These are phyloP conservation scores for Nicotiana benthamiana DNA, from an alignment of 257 asterid species.

Conservation along the genomic window DNA sequence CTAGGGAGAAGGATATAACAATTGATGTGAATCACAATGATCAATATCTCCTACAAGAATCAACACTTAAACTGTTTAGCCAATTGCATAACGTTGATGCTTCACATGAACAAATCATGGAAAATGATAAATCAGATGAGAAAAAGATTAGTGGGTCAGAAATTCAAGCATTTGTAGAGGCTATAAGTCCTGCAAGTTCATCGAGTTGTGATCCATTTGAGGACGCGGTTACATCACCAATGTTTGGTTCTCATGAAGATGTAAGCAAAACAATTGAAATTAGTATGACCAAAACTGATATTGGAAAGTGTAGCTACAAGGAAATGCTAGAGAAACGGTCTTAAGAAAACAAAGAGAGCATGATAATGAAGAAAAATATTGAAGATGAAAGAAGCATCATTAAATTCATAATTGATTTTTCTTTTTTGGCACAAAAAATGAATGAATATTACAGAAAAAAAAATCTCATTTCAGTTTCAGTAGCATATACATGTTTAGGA, in stretches of 20 bases:
- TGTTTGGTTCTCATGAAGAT: conserved; percentile 14
- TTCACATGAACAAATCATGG: neutral
- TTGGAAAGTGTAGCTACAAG: conserved; percentile 35
- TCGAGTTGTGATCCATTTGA: conserved; percentile 17
- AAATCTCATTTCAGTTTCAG: neutral
- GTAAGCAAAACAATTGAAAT: conserved; percentile 6
- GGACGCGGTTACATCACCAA: conserved; percentile 27
- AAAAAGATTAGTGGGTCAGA: neutral
- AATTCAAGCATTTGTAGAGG: neutral
- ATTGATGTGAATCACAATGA: conserved; percentile 19
- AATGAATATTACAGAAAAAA: neutral
- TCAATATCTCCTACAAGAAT: neutral
- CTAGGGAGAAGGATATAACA: conserved; percentile 37
- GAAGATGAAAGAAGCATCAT: neutral
- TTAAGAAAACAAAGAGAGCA: conserved; percentile 4
- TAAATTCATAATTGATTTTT: neutral
- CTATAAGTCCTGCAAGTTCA: neutral
- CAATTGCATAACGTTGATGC: neutral
- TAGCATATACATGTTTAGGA: neutral
- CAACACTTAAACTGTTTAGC: neutral
- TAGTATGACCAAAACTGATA: neutral
- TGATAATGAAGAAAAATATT: too few species aligned
- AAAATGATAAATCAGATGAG: neutral
- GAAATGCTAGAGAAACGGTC: conserved; percentile 32
- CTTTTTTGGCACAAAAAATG: neutral